phyloP scores from a whole-genome alignment of 2,329 filamentous ascomycete genomes.

The Chalaropsis thielavioides region DNA sequence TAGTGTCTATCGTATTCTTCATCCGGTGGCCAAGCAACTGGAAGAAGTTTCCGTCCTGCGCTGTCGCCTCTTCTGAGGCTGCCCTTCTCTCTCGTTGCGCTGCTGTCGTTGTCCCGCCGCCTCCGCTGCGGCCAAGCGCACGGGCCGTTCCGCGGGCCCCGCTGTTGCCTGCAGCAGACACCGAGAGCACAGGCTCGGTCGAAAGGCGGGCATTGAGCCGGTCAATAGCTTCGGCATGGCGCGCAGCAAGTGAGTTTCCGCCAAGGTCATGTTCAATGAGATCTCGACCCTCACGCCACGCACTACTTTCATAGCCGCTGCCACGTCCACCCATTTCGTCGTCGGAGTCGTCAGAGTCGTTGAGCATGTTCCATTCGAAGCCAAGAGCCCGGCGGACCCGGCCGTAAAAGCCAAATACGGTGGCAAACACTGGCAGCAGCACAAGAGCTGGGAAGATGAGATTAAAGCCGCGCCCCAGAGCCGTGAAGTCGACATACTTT shows the following conservation, averaged over 20 bases:
- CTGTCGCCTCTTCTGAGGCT: constrained; percentile 35
- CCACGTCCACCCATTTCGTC: constrained; percentile 52
- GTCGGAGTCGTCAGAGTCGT: constrained; percentile 51
- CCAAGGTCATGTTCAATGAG: constrained; percentile 77
- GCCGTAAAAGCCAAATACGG: constrained; percentile 79
- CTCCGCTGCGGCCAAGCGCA: constrained; percentile 19
- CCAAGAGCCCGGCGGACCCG: constrained; percentile 63
- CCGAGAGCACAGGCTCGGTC: constrained; percentile 32
- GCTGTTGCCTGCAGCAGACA: constrained; percentile 27
- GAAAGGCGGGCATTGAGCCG: constrained; percentile 23
- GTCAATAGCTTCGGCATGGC: constrained; percentile 29
- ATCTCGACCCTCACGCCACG: constrained; percentile 82
- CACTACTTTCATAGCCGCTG: constrained; percentile 64
- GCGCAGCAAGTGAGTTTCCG: constrained; percentile 42
- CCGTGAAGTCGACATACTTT: constrained; percentile 65
- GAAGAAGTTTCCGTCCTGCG: constrained; percentile 70
- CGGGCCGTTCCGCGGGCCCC: constrained; percentile 21
- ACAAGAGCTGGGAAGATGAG: constrained; percentile 80
- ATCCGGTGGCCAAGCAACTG: constrained; percentile 70
- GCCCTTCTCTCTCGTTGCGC: constrained; percentile 20
- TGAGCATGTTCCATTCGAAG: constrained; percentile 58
- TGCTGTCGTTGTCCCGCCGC: constrained; percentile 22
- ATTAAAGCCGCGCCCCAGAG: constrained; percentile 70
- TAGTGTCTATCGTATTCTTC: constrained; percentile 78
- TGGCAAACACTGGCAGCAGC: constrained; percentile 70